phyloP scores from a whole-genome alignment of 768 basidiomycete genomes.

The Russula vinacea region DNA sequence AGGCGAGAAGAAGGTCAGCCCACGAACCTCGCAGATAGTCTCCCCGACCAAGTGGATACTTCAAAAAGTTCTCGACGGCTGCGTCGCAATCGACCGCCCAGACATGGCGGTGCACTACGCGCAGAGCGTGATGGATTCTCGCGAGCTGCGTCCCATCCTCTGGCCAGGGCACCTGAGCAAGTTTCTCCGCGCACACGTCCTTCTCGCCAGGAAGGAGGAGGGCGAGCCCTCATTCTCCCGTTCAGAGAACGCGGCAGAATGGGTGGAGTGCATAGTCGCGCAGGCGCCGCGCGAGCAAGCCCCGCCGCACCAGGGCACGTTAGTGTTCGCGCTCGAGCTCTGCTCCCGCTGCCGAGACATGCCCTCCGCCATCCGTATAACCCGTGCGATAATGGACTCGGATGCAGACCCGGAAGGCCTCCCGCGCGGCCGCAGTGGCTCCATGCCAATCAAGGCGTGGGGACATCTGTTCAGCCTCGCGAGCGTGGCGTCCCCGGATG shows the following conservation, averaged over 20 bases:
- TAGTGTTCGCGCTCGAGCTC: constrained; percentile 12
- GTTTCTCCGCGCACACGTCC: not conserved
- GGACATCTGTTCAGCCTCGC: constrained; percentile 19
- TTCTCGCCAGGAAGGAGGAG: constrained; percentile 9
- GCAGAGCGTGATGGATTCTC: constrained; percentile 52
- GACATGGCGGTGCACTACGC: constrained; percentile 54
- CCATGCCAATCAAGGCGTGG: constrained; percentile 15
- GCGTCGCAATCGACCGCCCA: constrained; percentile 48
- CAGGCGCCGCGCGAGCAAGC: not conserved
- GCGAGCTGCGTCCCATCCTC: not conserved
- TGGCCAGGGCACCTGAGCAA: not conserved
- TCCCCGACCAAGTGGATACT: constrained; percentile 48
- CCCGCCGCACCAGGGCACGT: not conserved
- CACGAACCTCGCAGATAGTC: constrained; percentile 32
- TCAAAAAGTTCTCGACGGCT: constrained; percentile 53
- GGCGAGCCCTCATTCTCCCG: not conserved
- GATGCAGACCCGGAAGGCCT: not conserved
- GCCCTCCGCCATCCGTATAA: constrained; percentile 6
- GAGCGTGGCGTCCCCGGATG: not conserved
- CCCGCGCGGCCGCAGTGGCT: not conserved
- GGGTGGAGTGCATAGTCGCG: constrained; percentile 19
- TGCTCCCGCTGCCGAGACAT: constrained; percentile 18
- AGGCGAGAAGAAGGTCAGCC: constrained; percentile 43
- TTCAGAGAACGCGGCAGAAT: constrained; percentile 9
- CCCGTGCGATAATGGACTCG: not conserved